A percentile compares a stretch with the other conserved stretches of the same genome.
phyloP scores from a whole-genome alignment of 2,329 filamentous ascomycete species.

The Stenocarpella maydis region DNA sequence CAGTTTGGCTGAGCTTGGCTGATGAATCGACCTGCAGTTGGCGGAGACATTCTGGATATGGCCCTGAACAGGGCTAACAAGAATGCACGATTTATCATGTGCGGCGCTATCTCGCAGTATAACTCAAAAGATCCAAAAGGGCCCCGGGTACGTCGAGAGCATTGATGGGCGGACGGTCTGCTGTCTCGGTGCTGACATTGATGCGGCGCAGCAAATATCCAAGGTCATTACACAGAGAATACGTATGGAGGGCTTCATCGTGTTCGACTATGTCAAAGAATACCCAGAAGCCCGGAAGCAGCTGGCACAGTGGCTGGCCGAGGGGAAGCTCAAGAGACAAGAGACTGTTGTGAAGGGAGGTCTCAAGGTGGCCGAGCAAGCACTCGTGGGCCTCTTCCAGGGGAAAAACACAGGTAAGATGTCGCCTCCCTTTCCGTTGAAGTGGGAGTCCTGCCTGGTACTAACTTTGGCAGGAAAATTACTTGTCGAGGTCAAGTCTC shows the following conservation, averaged over 20 bases:
- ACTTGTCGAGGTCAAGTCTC: slow-evolving; percentile 60
- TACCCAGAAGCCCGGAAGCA: slow-evolving; percentile 66
- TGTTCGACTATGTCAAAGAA: slow-evolving; percentile 71
- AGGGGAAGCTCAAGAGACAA: slow-evolving; percentile 76
- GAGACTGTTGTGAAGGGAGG: slow-evolving; percentile 77
- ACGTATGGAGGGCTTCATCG: slow-evolving; percentile 74
- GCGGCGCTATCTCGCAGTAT: slow-evolving; percentile 54
- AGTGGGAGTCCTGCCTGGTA: too few species aligned
- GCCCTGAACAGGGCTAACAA: slow-evolving; percentile 69
- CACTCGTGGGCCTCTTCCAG: slow-evolving; percentile 69
- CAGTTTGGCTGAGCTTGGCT: background rate
- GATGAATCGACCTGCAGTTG: slow-evolving; percentile 51
- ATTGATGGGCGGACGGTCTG: background rate
- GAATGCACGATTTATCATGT: slow-evolving; percentile 73
- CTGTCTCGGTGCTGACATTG: background rate
- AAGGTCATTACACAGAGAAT: slow-evolving; percentile 35
- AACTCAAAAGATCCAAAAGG: slow-evolving; percentile 32
- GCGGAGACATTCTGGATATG: slow-evolving; percentile 74
- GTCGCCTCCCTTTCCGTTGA: too few species aligned
- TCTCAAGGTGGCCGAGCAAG: slow-evolving; percentile 68
- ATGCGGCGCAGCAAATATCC: slow-evolving; percentile 31
- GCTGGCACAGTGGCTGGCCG: slow-evolving; percentile 70
- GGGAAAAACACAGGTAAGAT: slow-evolving; percentile 71
- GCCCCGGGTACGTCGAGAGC: slow-evolving; percentile 16
- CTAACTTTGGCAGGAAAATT: slow-evolving; percentile 52